phyloP scores from a whole-genome alignment of 352 stramenopile species.

The Phytophthora sp. region DNA sequence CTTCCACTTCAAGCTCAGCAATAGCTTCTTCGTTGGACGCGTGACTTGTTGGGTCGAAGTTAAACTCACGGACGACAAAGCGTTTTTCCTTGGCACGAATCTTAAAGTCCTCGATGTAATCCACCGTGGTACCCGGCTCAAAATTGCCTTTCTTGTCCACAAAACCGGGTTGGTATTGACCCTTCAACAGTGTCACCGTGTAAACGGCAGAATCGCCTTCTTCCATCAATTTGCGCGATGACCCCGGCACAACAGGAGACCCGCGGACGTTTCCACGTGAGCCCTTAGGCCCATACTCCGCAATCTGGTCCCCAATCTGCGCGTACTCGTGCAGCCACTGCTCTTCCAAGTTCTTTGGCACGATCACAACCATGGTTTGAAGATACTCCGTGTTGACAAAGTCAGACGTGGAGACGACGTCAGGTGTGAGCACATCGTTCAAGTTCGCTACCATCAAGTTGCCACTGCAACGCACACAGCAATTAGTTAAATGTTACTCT shows the following conservation, averaged over 20 bases:
- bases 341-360: slow-evolving; percentile 93
- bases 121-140: slow-evolving; percentile 90
- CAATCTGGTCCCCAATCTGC: slow-evolving; percentile 89
- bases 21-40: slow-evolving; percentile 90
- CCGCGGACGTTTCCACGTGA: slow-evolving; percentile 92
- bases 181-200: slow-evolving; percentile 96
- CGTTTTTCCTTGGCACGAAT: slow-evolving; percentile 94
- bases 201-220: slow-evolving; percentile 95
- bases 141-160: slow-evolving; percentile 92
- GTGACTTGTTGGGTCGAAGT: slow-evolving; percentile 90
- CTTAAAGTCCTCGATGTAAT: slow-evolving; percentile 96
- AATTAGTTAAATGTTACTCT: background rate
- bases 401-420: slow-evolving; percentile 87
- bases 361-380: slow-evolving; percentile 95
- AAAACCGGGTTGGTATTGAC: slow-evolving; percentile 89
- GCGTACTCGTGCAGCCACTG: slow-evolving; percentile 89
- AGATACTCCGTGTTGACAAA: slow-evolving; percentile 98
- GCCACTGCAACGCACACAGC: slow-evolving; percentile 45
- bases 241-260: slow-evolving; percentile 95
- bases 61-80: slow-evolving; percentile 92
- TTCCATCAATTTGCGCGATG: slow-evolving; percentile 89
- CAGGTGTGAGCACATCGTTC: slow-evolving; percentile 93
- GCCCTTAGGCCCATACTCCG: slow-evolving; percentile 90
- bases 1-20: slow-evolving; percentile 86
- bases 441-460: slow-evolving; percentile 96